phyloP scores from a whole-genome alignment of 768 basidiomycete genomes.

The Terana coerulea region DNA sequence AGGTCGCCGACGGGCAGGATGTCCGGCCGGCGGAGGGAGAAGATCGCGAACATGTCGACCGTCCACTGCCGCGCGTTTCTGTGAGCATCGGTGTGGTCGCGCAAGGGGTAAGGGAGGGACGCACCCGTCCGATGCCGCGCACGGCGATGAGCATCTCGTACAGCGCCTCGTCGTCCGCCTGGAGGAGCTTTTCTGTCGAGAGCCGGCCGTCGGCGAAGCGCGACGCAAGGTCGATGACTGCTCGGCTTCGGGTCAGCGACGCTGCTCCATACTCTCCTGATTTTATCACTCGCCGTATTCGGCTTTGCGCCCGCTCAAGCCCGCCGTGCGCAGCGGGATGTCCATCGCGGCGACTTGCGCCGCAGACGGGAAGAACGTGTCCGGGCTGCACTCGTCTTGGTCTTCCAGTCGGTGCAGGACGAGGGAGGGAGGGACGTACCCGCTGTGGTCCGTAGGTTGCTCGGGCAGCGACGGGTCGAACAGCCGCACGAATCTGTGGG shows the following conservation, averaged over 20 bases:
- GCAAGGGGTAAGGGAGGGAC: neutral
- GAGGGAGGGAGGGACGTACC: conserved; percentile 18
- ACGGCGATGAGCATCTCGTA: conserved; percentile 72
- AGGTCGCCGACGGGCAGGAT: conserved; percentile 78
- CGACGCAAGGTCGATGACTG: conserved; percentile 75
- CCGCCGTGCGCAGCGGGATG: conserved; percentile 63
- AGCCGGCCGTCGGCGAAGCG: conserved; percentile 81
- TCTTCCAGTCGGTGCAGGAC: neutral
- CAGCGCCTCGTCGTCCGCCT: conserved; percentile 74
- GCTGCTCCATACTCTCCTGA: neutral
- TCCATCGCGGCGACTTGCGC: conserved; percentile 61
- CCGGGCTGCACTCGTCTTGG: conserved; percentile 9
- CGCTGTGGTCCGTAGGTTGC: conserved; percentile 48
- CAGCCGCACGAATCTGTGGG: conserved; percentile 71
- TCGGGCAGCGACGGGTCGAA: conserved; percentile 75
- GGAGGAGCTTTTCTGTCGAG: conserved; percentile 64
- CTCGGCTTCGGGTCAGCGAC: neutral
- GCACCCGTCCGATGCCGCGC: conserved; percentile 71
- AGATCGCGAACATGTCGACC: conserved; percentile 95
- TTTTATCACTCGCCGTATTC: conserved; percentile 65
- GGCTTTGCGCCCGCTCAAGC: conserved; percentile 80
- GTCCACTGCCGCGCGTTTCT: conserved; percentile 18
- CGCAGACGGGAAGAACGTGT: conserved; percentile 62
- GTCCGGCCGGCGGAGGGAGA: conserved; percentile 79
- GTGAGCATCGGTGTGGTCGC: conserved; percentile 2